Evolutionary conservation across 495 filamentous ascomycete genomes (phyloP), one percentile per base, ranked within the genome.

Genomic region (Penicillium salamii): DNA sequence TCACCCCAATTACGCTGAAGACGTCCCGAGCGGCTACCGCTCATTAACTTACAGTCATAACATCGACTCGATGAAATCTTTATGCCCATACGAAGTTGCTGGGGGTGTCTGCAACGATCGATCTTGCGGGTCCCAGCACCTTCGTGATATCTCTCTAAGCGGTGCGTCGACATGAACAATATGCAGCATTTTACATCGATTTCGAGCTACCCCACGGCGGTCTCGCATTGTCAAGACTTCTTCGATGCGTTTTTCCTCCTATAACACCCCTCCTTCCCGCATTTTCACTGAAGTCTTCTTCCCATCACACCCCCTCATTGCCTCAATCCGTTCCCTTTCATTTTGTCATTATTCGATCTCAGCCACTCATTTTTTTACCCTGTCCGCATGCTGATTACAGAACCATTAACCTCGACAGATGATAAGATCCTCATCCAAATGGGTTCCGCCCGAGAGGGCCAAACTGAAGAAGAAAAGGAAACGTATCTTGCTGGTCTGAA

Each of bases 31-130:
- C 57, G 91, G 91, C 42, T 84, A 89, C 63, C 85, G 84, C 66
- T 97, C 95, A 53, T 74, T 95, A 78, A 97, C 89, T 36, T 97
- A 91, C 73, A 97, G 89, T 65, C 84, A 92, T 67, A 82, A 81
- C 46, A 92, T 97, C 64, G 79, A 97, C 61, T 71, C 86, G 6
- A 75, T 80, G 54, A 84, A 77, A 52, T 78, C 77, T 40, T 48
- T 97, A 15, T 97, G 93, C 65, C 82, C 76, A 2, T 85, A 76
- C 58, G 90, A 95, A 61, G 64, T 87, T 52, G 72, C 76, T 28
- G 87, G 85, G 26, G 86, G 89, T 42, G 75, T 80, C 45, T 98
- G 93, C 69, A 89, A 91, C 52, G 82, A 90, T 58, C 66, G 69
- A 14, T 76, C 74, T 31, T 88, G 86, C 58, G 68, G 82, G 47